phyloP scores from a whole-genome alignment of 139 green algal genomes.

The Axilococcus clingmanii region DNA sequence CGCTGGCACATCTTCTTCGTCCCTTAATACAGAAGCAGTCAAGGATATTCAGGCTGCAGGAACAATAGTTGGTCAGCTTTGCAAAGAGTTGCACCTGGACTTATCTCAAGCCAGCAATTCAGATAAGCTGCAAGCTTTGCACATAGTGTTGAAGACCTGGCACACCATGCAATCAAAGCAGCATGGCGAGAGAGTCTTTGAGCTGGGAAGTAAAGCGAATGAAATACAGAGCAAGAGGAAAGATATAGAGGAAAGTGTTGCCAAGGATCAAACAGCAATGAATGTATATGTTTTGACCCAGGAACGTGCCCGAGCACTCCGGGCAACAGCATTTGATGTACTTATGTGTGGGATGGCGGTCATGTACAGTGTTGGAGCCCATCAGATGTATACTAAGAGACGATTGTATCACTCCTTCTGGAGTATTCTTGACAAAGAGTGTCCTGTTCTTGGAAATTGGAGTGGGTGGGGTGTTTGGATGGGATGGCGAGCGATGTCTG shows the following conservation, averaged over 20 bases:
- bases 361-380: conserved; percentile 6
- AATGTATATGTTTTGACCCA: conserved; percentile 5
- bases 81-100: neutral
- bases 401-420: neutral
- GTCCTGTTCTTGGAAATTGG: neutral
- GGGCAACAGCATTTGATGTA: conserved; percentile 11
- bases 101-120: neutral
- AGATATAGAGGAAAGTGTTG: neutral
- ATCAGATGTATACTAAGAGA: conserved; percentile 1
- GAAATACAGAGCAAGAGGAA: conserved; percentile 4
- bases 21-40: too few relatives aligned
- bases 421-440: too few relatives aligned
- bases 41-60: too few relatives aligned
- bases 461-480: conserved; percentile 6
- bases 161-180: too few relatives aligned
- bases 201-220: conserved; percentile 16
- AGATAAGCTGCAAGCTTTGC: neutral
- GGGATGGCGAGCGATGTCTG: conserved; percentile 5
- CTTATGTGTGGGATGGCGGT: conserved; percentile 15
- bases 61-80: too few relatives aligned
- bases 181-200: neutral
- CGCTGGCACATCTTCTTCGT: too few relatives aligned
- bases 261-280: conserved; percentile 2
- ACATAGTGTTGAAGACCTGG: neutral
- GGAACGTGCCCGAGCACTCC: conserved; percentile 12